Evolutionary conservation across 208 protist species (phyloP).

Genomic region (Tetramitus jugosus): DNA sequence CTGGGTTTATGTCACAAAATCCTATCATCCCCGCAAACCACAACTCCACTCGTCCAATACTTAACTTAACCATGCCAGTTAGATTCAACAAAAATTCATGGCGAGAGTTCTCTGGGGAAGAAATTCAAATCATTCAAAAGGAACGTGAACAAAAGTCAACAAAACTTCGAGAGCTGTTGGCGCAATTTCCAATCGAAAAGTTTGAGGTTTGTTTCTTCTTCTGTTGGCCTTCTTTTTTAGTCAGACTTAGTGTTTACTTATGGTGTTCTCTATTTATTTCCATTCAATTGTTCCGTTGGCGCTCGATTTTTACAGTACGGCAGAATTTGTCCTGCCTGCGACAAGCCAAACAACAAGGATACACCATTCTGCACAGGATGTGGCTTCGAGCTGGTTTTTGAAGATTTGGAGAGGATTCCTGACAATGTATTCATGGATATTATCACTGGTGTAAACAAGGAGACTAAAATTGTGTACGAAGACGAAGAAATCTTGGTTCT

Average conservation of each 20-base stretch:
- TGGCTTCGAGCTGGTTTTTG: not conserved
- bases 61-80: too few relatives aligned
- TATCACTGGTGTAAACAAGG: not conserved
- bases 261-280: too few relatives aligned
- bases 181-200: too few relatives aligned
- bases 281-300: too few relatives aligned
- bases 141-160: not conserved
- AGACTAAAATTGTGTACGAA: not conserved
- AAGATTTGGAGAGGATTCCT: slow-evolving; percentile 1
- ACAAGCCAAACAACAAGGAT: not conserved
- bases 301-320: too few relatives aligned
- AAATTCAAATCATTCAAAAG: not conserved
- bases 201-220: too few relatives aligned
- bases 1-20: too few relatives aligned
- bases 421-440: slow-evolving; percentile 19
- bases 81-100: not conserved
- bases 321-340: slow-evolving; percentile 6
- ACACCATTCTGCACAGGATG: slow-evolving; percentile 3
- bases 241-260: too few relatives aligned
- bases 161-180: too few relatives aligned
- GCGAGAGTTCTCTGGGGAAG: not conserved
- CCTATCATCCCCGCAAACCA: too few relatives aligned
- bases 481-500: not conserved
- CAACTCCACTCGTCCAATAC: too few relatives aligned
- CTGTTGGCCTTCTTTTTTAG: too few relatives aligned